Evolutionary conservation across 805 yeast genomes (phyloP).

Genomic region (Ogataea populi-albae): DNA sequence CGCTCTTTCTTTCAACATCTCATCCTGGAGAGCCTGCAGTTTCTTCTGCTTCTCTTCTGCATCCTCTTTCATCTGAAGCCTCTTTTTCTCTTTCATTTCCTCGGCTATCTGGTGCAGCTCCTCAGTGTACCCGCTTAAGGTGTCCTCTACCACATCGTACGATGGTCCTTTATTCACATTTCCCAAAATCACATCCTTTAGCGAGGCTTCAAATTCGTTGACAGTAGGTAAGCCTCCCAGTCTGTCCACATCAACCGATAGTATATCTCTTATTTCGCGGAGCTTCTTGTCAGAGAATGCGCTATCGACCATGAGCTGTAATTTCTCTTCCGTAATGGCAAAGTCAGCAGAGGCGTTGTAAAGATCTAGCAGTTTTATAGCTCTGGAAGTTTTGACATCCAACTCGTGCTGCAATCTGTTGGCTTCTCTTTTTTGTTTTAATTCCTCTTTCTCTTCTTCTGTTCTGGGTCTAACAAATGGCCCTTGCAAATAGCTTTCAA

Average conservation of each 20-base stretch:
- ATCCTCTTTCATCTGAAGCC: conserved; percentile 19
- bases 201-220: conserved; percentile 23
- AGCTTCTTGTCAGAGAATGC: conserved; percentile 46
- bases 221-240: conserved; percentile 22
- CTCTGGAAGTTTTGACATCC: conserved; percentile 48
- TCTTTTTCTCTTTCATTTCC: conserved; percentile 21
- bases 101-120: conserved; percentile 25
- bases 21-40: conserved; percentile 22
- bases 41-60: conserved; percentile 25
- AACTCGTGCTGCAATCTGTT: conserved; percentile 62
- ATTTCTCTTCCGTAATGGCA: conserved; percentile 69
- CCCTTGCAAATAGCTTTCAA: conserved; percentile 62
- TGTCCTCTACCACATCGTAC: conserved; percentile 30
- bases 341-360: conserved; percentile 68
- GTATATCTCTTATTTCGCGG: conserved; percentile 21
- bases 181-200: conserved; percentile 31
- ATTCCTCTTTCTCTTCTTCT: conserved; percentile 56
- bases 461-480: conserved; percentile 75
- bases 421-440: conserved; percentile 58
- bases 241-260: conserved; percentile 19
- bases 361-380: conserved; percentile 59
- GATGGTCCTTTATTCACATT: conserved; percentile 32
- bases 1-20: conserved; percentile 19
- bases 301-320: conserved; percentile 53
- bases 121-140: conserved; percentile 27